Evolutionary conservation across 2,329 filamentous ascomycete genomes (phyloP).

Genomic region (Immersiporthe knoxdaviesiana): DNA sequence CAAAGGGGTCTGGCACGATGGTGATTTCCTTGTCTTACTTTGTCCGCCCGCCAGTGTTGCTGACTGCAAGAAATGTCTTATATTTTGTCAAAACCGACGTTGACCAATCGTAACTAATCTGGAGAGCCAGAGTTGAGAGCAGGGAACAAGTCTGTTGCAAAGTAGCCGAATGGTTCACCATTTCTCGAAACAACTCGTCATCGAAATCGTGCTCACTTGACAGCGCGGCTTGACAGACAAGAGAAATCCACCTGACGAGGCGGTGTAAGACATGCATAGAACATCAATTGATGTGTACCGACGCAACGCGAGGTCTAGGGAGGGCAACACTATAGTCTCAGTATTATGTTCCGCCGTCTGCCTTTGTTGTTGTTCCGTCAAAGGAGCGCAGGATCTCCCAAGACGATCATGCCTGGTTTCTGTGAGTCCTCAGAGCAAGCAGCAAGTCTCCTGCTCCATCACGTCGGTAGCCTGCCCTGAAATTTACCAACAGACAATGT

Average conservation of each 20-base stretch:
- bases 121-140: too few species aligned
- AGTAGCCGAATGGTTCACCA: too few species aligned
- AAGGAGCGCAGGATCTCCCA: not conserved
- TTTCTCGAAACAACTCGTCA: not conserved
- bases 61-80: not conserved
- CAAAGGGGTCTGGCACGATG: not conserved
- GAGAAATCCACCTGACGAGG: not conserved
- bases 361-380: not conserved
- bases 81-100: too few species aligned
- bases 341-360: not conserved
- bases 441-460: not conserved
- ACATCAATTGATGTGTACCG: not conserved
- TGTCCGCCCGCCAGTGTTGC: not conserved
- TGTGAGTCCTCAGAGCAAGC: conserved; percentile 10
- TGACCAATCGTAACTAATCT: not conserved
- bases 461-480: too few species aligned
- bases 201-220: not conserved
- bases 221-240: not conserved
- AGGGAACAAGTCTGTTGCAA: not conserved
- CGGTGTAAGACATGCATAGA: not conserved
- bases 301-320: not conserved
- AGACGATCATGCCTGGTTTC: not conserved
- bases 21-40: not conserved
- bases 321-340: not conserved
- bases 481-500: too few species aligned